Evolutionary conservation across 1,284 basidiomycete species (phyloP).

Genomic region (Sanghuangporus baumii): DNA sequence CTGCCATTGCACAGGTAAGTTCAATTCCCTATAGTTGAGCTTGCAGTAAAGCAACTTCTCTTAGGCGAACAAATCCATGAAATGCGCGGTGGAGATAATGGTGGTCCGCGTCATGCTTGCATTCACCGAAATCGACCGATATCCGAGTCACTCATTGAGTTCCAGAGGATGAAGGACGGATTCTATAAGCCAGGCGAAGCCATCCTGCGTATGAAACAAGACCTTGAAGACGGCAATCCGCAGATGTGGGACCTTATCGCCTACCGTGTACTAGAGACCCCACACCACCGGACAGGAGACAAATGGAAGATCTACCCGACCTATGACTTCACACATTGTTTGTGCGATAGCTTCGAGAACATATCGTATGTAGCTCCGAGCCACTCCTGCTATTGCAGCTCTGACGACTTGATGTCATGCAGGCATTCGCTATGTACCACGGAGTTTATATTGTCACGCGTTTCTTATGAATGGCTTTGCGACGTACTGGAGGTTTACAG

Average conservation of each 20-base stretch:
- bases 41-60: constrained; percentile 12
- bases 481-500: constrained; percentile 96
- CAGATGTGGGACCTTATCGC: constrained; percentile 99
- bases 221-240: constrained; percentile 89
- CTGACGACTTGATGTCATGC: neutral
- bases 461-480: constrained; percentile 99
- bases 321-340: constrained; percentile 98
- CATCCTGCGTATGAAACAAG: constrained; percentile 96
- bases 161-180: constrained; percentile 91
- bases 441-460: constrained; percentile 95
- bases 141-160: constrained; percentile 82
- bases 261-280: constrained; percentile 87
- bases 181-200: constrained; percentile 88
- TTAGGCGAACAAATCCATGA: constrained; percentile 85
- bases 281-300: constrained; percentile 91
- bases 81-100: constrained; percentile 79
- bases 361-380: constrained; percentile 72
- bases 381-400: neutral
- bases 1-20: constrained; percentile 90
- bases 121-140: constrained; percentile 80
- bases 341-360: constrained; percentile 98
- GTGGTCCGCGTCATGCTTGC: constrained; percentile 83
- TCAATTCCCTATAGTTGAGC: neutral
- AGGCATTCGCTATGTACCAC: constrained; percentile 97
- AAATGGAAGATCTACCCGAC: constrained; percentile 97